Base-by-base conservation (phyloP, 441 rosid genomes). In the Heliophila coronopifolia region DNA sequence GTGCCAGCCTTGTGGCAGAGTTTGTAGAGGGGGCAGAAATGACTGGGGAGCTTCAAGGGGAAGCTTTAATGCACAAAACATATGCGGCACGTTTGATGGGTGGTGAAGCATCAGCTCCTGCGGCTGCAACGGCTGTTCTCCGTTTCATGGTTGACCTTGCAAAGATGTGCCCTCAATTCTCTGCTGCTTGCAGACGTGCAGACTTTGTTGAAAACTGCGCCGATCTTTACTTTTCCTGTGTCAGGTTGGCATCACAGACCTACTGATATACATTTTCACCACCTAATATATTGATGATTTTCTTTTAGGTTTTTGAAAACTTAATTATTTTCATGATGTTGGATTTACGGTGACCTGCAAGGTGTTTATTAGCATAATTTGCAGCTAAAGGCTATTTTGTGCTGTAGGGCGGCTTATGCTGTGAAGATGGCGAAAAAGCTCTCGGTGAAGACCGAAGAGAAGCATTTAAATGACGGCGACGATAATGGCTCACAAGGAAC, bases 41-140 rank as follows among this genome's bases (percentile, higher is more conserved):
- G 86, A 81, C 85, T 32, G 99, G 94, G 62, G 98, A 87, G 73
- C 95, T 94, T 71, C 99, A 90, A 74, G 99, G 98, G 72, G 99
- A 94, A 75, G 99, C 99, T 70, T 76, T 90, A 67, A 94, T 94
- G 99, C 99, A 94, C 65, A 94, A 94, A 80, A 94, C 99, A 7
- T 94, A 94, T 65, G 99, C 99, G 3, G 98, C 99, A n/a, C 92
- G 99, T 47, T 68, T 94, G 63, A 90, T 90, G 99, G 94, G 97
- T 55, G 99, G 99, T 33, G 98, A 91, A 75, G 98, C 99, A 51
- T 85, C 95, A 50, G 98, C 99, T 78, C 98, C 99, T 65, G 94
- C 94, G 65, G 91, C 98, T 62, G 98, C 98, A n/a, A 94, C 98
- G 26, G 77, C 99, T 9, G 86, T 94, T 57, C 77, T 94, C 62